Evolutionary conservation across 805 yeast genomes (phyloP).

Genomic region (Deakozyma indianensis): DNA sequence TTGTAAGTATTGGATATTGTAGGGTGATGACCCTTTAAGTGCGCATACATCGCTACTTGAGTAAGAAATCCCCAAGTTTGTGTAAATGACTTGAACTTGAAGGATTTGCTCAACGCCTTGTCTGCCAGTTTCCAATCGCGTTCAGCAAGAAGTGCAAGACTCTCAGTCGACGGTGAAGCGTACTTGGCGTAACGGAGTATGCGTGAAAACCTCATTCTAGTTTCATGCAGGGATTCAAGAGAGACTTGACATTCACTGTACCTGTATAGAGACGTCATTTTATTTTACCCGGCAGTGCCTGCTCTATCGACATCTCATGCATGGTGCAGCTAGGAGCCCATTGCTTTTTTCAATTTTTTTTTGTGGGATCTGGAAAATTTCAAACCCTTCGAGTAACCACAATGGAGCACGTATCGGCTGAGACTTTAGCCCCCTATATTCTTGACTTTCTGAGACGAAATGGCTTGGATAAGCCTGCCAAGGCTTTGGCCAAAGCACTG

Average conservation of each 20-base stretch:
- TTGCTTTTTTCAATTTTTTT: neutral
- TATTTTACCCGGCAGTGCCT: too few relatives aligned
- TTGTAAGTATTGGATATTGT: neutral
- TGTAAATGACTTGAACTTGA: neutral
- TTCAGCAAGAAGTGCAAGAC: neutral
- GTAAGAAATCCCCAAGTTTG: neutral
- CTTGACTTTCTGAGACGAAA: neutral
- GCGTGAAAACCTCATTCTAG: neutral
- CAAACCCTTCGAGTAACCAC: neutral
- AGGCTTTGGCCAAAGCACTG: neutral
- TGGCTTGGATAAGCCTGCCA: neutral
- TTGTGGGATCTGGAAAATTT: neutral
- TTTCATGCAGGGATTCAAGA: too few relatives aligned
- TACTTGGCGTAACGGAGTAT: neutral
- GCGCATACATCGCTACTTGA: neutral
- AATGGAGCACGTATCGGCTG: neutral
- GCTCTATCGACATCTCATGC: too few relatives aligned
- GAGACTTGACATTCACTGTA: too few relatives aligned
- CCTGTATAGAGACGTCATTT: too few relatives aligned
- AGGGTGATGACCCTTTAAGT: neutral
- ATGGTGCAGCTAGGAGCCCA: too few relatives aligned
- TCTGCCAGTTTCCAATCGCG: neutral
- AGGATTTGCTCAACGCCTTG: neutral
- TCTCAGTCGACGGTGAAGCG: neutral
- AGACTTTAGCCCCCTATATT: neutral